Evolutionary conservation across 495 filamentous ascomycete genomes (phyloP).

Genomic region (Saxispiralis lemnorum): DNA sequence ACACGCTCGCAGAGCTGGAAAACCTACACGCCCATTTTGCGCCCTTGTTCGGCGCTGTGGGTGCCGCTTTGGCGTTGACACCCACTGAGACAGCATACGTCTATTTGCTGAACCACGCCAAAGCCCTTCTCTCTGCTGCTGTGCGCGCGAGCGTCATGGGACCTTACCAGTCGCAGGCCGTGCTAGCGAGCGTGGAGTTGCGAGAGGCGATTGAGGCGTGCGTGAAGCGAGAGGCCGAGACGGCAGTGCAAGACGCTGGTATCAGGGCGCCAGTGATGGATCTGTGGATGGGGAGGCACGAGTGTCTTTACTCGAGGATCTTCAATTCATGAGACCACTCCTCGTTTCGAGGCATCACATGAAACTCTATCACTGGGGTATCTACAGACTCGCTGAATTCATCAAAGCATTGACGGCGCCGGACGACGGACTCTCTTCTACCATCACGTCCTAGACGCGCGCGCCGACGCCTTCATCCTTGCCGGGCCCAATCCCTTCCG

Average conservation of each 20-base stretch:
- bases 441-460: not conserved
- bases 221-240: constrained; percentile 41
- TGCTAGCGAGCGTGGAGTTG: constrained; percentile 51
- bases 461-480: constrained; percentile 22
- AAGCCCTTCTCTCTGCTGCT: constrained; percentile 73
- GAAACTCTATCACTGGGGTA: no score
- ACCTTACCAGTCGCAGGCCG: constrained; percentile 75
- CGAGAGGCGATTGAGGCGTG: constrained; percentile 42
- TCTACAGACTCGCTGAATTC: no score
- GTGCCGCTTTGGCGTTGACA: constrained; percentile 41
- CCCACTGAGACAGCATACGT: constrained; percentile 57
- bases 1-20: constrained; percentile 4
- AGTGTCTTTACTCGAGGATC: constrained; percentile 86
- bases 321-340: constrained; percentile 65
- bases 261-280: constrained; percentile 77
- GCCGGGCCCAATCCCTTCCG: constrained; percentile 63
- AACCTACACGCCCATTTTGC: constrained; percentile 45
- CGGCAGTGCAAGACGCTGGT: constrained; percentile 55
- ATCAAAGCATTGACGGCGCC: no score
- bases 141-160: constrained; percentile 80
- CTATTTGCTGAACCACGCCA: constrained; percentile 74
- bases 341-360: no score
- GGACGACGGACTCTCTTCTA: not conserved
- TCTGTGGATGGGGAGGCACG: constrained; percentile 87
- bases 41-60: constrained; percentile 63